Evolutionary conservation across 805 yeast species (phyloP), one percentile per base, ranked within the genome.

Genomic region (Teunomyces funiuensis): DNA sequence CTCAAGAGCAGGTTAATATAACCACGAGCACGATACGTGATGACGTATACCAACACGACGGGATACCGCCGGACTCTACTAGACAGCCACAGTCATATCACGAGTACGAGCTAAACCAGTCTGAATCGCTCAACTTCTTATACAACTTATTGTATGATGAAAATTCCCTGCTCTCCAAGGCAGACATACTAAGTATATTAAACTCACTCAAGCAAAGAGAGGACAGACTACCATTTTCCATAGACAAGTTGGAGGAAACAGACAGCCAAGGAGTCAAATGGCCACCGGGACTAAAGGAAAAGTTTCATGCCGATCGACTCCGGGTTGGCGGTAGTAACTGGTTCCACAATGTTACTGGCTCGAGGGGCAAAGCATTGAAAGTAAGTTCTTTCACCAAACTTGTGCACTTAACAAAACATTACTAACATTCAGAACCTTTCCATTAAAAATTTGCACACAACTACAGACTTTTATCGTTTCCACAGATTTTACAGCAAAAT

Each of bases 401-500:
- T 8, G 6, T 13, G 11, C 19, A 8, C 29, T 26, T 22, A 10
- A 4, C 15, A 26, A 10, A 16, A 7, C n/a, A 13, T 15, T 31
- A 39, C 38, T 25, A 39, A 39, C 42, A 13, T 28, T 17, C 33
- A 40, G 42, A 33, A 23, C 8, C 22, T 40, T 8, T 27, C 33
- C 3, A 40, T 40, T 17, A 19, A 19, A 22, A 22, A 22, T 6
- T 25, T 14, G 22, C 46, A 37, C 47, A 23, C 44, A 8, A 54
- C 50, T 23, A 63, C 72, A 6, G 69, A 70, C 28, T 66, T 72
- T 39, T 73, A 54, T 47, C 53, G 51, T 43, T 71, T 68, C 46
- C 57, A 65, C 26, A 61, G 59, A 39, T 74, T 69, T 47, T 73
- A 57, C 58, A 56, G 69, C 43, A 57, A 61, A 44, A 66, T 80